phyloP scores from a whole-genome alignment of 2,329 filamentous ascomycete species.

The Parascedosporium putredinis region DNA sequence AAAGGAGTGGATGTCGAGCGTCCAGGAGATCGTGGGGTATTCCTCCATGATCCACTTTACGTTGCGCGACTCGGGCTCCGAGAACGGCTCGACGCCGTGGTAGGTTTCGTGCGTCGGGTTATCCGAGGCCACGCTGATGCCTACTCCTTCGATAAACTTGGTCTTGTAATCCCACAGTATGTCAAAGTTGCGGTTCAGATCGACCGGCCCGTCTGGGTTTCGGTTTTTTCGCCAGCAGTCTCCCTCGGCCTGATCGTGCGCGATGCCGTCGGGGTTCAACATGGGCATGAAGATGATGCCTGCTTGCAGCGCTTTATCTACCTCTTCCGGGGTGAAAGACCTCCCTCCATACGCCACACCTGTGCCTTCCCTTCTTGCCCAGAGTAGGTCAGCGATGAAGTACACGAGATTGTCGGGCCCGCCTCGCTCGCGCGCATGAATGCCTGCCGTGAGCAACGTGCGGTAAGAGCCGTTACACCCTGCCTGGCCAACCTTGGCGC shows the following conservation, averaged over 20 bases:
- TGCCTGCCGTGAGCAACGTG: conserved; percentile 40
- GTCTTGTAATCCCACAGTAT: conserved; percentile 43
- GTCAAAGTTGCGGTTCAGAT: conserved; percentile 48
- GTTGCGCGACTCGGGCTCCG: conserved; percentile 46
- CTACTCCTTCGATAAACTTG: conserved; percentile 29
- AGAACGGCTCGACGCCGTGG: conserved; percentile 39
- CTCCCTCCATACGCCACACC: conserved; percentile 42
- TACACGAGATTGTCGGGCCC: conserved; percentile 46
- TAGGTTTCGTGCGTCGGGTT: conserved; percentile 35
- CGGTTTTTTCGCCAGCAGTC: conserved; percentile 48
- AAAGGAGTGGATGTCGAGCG: conserved; percentile 47
- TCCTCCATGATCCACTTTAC: conserved; percentile 41
- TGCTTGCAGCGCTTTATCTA: conserved; percentile 37
- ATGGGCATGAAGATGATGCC: conserved; percentile 44
- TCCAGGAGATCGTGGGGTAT: conserved; percentile 41
- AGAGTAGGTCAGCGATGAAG: conserved; percentile 46
- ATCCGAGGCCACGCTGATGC: conserved; percentile 24
- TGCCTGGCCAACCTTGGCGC: conserved; percentile 30
- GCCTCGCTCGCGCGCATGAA: conserved; percentile 49
- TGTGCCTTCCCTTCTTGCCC: conserved; percentile 35
- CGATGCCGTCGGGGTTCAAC: conserved; percentile 44
- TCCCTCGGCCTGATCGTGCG: conserved; percentile 37
- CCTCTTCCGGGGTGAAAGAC: conserved; percentile 39
- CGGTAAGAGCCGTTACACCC: conserved; percentile 25
- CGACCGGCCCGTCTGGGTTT: conserved; percentile 33